Evolutionary conservation across 805 yeast genomes (phyloP), one percentile per base, ranked within the genome.

Genomic region (Scheffersomyces lignosus): DNA sequence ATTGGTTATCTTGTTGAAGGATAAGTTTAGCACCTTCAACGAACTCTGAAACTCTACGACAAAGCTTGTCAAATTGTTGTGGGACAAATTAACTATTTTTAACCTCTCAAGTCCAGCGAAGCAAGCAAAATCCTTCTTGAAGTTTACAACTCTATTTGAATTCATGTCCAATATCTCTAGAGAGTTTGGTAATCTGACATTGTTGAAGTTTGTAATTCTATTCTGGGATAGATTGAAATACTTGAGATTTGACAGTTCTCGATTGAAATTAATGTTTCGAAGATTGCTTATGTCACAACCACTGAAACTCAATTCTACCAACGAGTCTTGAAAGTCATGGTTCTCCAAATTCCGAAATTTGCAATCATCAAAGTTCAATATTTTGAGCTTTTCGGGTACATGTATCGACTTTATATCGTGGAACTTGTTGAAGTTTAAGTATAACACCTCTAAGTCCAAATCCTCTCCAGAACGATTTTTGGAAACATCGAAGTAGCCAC

Each of bases 291-390:
- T 29, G 9, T 40, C 43, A 31, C 57, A 50, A 1, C 58, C 58
- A 23, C 29, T 40, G 14, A 48, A 33, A 35, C 51, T 47, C 17
- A 54, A 36, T 25, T 54, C 54, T 14, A 15, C 32, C 6, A 54
- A 23, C 1, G 39, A 18, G 4, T 33, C 28, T 3, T 47, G 50
- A 22, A 48, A 41, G 4, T 31, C 31, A 5, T 40, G 16, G 29
- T 40, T 26, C 26, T 29, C 38, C 4, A 49, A 18, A 2, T 14
- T 24, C 12, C 31, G 10, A 18, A 54, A 27, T 10, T 28, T 12
- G 31, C 54, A 51, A 26, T 43, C 43, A 41, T 52, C 57, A 26
- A 51, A 35, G 29, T 46, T 52, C 20, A 54, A 25, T 2, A 47
- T 37, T 18, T 29, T 34, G 7, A 52, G 23, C 2, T 34, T 18